Conservation (phyloP, 331 rosid genomes). For the Quercus tomentella region DNA sequence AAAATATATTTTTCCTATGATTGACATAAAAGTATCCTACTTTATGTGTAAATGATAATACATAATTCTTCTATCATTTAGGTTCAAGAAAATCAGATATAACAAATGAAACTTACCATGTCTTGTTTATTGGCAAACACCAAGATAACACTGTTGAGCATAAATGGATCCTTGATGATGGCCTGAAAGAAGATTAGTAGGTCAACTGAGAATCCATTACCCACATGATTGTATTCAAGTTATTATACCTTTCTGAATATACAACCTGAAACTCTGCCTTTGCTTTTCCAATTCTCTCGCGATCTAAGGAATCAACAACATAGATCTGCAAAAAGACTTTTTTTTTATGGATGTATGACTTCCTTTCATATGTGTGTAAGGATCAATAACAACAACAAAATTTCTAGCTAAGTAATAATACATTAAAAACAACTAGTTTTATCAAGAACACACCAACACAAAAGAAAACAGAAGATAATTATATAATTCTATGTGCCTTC, state of each 20-base stretch:
- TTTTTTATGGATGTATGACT: background rate
- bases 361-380: background rate
- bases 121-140: constrained; percentile 97
- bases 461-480: background rate
- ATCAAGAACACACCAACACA: background rate
- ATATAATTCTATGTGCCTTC: background rate
- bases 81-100: constrained; percentile 20
- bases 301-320: constrained; percentile 88
- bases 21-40: background rate
- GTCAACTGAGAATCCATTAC: constrained; percentile 18
- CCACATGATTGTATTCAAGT: constrained; percentile 1
- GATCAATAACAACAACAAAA: background rate
- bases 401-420: background rate
- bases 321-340: constrained; percentile 59
- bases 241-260: constrained; percentile 12
- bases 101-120: constrained; percentile 58
- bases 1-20: background rate
- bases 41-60: background rate
- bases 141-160: constrained; percentile 93
- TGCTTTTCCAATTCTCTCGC: constrained; percentile 89
- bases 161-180: constrained; percentile 90
- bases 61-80: background rate
- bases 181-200: constrained; percentile 52
- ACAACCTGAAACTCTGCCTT: constrained; percentile 91
- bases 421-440: background rate